These are phyloP conservation scores for Xylaria sp. DNA, from an alignment of 2,329 filamentous ascomycete genomes.

Conservation along the genomic window DNA sequence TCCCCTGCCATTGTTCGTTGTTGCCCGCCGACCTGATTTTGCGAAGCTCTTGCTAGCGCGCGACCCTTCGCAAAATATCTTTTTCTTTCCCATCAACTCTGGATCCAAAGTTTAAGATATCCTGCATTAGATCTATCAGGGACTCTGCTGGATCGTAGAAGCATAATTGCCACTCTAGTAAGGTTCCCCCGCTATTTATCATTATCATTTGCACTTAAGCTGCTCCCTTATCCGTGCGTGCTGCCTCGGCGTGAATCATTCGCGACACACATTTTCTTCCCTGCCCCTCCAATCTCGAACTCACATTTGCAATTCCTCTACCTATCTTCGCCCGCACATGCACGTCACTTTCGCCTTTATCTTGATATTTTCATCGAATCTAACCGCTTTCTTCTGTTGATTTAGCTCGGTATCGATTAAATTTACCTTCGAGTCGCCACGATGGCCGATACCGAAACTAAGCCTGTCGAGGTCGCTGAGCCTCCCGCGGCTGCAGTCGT, in stretches of 20 bases:
- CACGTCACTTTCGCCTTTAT: background rate
- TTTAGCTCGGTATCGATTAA: background rate
- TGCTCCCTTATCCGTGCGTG: background rate
- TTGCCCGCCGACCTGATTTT: conserved; percentile 9
- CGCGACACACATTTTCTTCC: conserved; percentile 22
- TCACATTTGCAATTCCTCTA: background rate
- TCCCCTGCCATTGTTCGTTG: too few relatives aligned
- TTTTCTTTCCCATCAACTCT: conserved; percentile 15
- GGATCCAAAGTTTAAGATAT: conserved; percentile 4
- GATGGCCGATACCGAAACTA: conserved; percentile 51
- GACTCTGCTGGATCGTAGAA: background rate
- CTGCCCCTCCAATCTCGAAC: conserved; percentile 24
- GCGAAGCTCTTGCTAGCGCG: conserved; percentile 33
- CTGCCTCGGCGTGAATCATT: conserved; percentile 22
- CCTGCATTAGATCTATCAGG: background rate
- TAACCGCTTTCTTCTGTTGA: background rate
- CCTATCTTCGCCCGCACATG: conserved; percentile 3
- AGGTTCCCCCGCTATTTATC: background rate
- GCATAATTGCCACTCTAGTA: conserved; percentile 22
- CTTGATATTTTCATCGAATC: background rate
- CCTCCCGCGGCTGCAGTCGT: conserved; percentile 31
- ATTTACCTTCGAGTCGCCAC: conserved; percentile 24
- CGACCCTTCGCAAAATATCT: conserved; percentile 37
- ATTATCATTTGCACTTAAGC: background rate
- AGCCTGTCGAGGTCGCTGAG: conserved; percentile 50